phyloP scores from a whole-genome alignment of 2,329 filamentous ascomycete species.

The Aspergillus aculeatinus region DNA sequence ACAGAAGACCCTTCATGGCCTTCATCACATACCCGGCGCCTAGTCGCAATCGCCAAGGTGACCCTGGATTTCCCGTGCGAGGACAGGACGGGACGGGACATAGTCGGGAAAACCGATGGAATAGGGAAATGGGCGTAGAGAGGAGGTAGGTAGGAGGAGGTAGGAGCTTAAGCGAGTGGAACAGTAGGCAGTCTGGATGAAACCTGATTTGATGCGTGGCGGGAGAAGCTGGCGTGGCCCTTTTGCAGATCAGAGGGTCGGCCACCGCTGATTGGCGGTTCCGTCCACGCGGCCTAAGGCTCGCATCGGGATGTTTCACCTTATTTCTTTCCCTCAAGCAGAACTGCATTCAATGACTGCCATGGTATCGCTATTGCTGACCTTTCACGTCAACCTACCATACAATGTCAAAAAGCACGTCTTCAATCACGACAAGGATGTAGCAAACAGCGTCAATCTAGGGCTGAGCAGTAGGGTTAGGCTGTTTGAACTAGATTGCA shows the following conservation, averaged over 20 bases:
- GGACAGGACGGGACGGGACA: neutral
- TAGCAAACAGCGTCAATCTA: too few relatives aligned
- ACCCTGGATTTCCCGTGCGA: neutral
- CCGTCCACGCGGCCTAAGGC: neutral
- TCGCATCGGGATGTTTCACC: constrained; percentile 6
- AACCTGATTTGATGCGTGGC: neutral
- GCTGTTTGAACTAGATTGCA: neutral
- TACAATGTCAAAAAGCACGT: too few relatives aligned
- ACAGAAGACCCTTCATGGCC: neutral
- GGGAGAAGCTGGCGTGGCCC: constrained; percentile 6
- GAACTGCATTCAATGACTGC: neutral
- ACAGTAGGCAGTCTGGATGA: neutral
- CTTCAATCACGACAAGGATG: too few relatives aligned
- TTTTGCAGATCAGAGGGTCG: neutral
- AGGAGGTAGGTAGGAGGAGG: too few relatives aligned
- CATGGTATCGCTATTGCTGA: too few relatives aligned
- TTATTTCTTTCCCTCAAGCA: neutral
- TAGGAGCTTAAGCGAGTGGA: neutral
- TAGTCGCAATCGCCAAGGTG: neutral
- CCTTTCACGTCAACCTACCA: too few relatives aligned
- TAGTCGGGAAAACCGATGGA: neutral
- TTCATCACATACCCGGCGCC: neutral
- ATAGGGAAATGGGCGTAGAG: neutral
- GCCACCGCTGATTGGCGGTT: neutral
- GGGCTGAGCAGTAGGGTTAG: neutral